Conservation (phyloP, 2,329 filamentous ascomycete species). For the Cephalotrichum gorgonifer region DNA sequence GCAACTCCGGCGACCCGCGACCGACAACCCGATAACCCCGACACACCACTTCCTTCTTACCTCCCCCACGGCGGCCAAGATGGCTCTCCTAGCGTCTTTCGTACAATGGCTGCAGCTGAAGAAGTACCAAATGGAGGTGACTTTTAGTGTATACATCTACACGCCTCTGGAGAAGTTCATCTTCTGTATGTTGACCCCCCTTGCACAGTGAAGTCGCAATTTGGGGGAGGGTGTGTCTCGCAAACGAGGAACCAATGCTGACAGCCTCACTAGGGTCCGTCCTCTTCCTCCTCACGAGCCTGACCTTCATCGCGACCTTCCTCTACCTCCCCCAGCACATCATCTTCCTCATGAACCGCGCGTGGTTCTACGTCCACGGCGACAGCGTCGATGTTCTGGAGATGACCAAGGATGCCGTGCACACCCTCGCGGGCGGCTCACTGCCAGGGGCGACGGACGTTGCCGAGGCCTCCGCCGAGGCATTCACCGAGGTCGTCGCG, state of each 20-base stretch:
- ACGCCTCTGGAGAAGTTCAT: constrained; percentile 93
- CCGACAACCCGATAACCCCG: too few species aligned
- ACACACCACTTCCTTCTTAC: too few species aligned
- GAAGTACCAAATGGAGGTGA: constrained; percentile 97
- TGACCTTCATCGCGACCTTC: constrained; percentile 76
- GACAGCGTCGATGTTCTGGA: constrained; percentile 51
- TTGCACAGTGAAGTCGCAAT: too few species aligned
- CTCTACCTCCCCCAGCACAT: constrained; percentile 93
- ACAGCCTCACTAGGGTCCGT: constrained; percentile 59
- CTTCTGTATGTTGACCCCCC: constrained; percentile 90
- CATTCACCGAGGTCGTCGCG: constrained; percentile 9
- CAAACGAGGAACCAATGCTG: not conserved
- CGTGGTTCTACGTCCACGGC: constrained; percentile 92
- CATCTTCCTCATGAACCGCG: constrained; percentile 67
- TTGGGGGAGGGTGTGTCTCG: too few species aligned
- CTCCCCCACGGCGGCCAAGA: too few species aligned
- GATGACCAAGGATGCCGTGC: constrained; percentile 28
- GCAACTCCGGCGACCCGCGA: too few species aligned
- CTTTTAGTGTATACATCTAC: constrained; percentile 93
- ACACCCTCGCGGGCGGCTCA: constrained; percentile 19
- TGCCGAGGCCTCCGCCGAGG: not conserved
- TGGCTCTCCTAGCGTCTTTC: constrained; percentile 39
- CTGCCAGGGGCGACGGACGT: constrained; percentile 17
- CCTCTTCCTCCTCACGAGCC: constrained; percentile 78
- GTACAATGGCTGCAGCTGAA: constrained; percentile 87